Evolutionary conservation across 805 yeast genomes (phyloP).

Genomic region (Hanseniaspora lachancei): DNA sequence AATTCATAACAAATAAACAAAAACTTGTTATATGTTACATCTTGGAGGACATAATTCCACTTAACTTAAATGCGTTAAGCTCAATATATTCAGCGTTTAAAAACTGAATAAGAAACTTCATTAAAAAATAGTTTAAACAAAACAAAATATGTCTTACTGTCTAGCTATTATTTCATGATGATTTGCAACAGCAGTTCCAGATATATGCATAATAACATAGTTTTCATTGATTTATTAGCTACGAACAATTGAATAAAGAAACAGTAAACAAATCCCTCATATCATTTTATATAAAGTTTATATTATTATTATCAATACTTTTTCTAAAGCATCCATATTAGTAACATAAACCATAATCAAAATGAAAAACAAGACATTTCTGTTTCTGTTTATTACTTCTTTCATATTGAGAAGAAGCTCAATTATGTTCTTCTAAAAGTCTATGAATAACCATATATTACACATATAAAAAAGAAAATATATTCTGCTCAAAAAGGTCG

Average conservation of each 20-base stretch:
- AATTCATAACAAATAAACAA: no score
- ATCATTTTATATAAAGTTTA: conserved; percentile 6
- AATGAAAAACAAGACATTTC: neutral
- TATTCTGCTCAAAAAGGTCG: conserved; percentile 13
- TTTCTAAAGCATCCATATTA: neutral
- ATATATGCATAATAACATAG: conserved; percentile 12
- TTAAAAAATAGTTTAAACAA: neutral
- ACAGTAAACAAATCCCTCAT: neutral
- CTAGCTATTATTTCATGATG: neutral
- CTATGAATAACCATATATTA: conserved; percentile 12
- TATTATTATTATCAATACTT: neutral
- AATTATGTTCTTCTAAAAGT: conserved; percentile 1
- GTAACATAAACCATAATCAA: conserved; percentile 9
- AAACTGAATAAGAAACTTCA: neutral
- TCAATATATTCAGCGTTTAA: neutral
- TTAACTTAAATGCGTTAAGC: no score
- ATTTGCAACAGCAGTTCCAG: conserved; percentile 1
- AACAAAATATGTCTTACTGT: neutral
- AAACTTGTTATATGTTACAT: no score
- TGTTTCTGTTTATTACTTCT: neutral
- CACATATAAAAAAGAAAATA: conserved; percentile 13
- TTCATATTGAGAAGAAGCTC: neutral
- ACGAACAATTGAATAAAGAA: neutral
- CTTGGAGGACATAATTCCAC: no score
- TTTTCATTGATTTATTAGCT: conserved; percentile 2